These are phyloP conservation scores for Acanthamoeba lenticulata DNA, from an alignment of 208 protist species.

Conservation along the genomic window DNA sequence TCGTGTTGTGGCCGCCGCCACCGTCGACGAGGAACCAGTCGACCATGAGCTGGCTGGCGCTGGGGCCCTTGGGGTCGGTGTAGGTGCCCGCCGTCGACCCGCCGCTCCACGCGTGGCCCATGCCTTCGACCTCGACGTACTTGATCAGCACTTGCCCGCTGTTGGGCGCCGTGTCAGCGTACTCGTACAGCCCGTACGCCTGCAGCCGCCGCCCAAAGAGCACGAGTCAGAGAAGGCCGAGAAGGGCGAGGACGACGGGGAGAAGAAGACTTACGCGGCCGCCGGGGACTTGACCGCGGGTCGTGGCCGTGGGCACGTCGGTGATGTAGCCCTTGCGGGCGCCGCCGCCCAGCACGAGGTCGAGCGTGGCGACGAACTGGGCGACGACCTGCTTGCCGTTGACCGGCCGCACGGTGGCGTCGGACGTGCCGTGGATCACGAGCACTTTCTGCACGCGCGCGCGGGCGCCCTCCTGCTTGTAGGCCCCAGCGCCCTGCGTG, in stretches of 20 bases:
- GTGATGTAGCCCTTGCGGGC: background rate
- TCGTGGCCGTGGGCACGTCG: slow-evolving; percentile 1
- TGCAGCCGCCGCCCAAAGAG: background rate
- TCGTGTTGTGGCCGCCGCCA: background rate
- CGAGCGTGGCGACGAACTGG: slow-evolving; percentile 20
- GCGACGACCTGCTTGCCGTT: slow-evolving; percentile 66
- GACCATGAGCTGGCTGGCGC: slow-evolving; percentile 33
- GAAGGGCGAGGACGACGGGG: background rate
- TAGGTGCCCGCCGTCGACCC: slow-evolving; percentile 22
- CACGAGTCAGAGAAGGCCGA: background rate
- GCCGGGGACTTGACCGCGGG: background rate
- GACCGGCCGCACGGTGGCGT: slow-evolving; percentile 27
- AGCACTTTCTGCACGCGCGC: slow-evolving; percentile 44
- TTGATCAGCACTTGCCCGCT: slow-evolving; percentile 30
- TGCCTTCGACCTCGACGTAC: slow-evolving; percentile 27
- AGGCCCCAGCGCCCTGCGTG: slow-evolving; percentile 9
- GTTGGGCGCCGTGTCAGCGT: background rate
- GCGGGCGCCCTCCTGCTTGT: background rate
- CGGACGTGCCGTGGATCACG: slow-evolving; percentile 45
- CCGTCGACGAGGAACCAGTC: slow-evolving; percentile 12
- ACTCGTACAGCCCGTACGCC: background rate
- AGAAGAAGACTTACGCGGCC: background rate
- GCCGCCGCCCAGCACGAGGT: slow-evolving; percentile 16
- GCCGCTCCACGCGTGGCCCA: slow-evolving; percentile 66
- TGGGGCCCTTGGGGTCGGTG: slow-evolving; percentile 42